Evolutionary conservation across 2,329 filamentous ascomycete species (phyloP).

Genomic region (Diaporthe helianthi): DNA sequence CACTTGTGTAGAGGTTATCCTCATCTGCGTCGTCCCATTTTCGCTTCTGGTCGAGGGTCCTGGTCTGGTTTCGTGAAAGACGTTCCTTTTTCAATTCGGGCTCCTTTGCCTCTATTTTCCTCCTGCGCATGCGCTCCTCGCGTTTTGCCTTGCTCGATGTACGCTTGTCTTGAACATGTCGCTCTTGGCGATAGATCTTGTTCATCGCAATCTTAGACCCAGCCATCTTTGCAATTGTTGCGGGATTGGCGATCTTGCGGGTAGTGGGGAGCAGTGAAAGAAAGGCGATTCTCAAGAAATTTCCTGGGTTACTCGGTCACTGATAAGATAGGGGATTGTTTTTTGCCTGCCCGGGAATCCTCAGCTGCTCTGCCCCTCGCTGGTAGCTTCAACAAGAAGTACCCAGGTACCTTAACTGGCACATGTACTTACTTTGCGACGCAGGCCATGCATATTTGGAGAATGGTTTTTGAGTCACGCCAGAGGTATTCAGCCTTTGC

Average conservation of each 20-base stretch:
- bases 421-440: not conserved
- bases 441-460: not conserved
- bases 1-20: conserved; percentile 61
- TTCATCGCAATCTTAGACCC: conserved; percentile 59
- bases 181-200: conserved; percentile 79
- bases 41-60: conserved; percentile 86
- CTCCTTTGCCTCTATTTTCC: conserved; percentile 85
- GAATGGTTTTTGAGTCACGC: conserved; percentile 23
- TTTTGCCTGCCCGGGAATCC: not conserved
- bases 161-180: conserved; percentile 83
- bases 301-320: not conserved
- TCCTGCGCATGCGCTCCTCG: conserved; percentile 77
- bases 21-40: conserved; percentile 82
- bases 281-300: not conserved
- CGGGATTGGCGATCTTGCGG: not conserved
- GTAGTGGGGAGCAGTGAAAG: not conserved
- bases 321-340: conserved; percentile 18
- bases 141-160: conserved; percentile 75
- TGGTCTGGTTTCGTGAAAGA: conserved; percentile 77
- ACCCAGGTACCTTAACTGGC: too few relatives aligned
- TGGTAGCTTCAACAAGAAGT: conserved; percentile 16
- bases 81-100: conserved; percentile 77
- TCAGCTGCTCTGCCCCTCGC: conserved; percentile 8
- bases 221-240: conserved; percentile 22
- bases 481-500: not conserved